These are phyloP conservation scores for Calonectria fujianensis DNA, from an alignment of 2,329 filamentous ascomycete genomes.

Conservation along the genomic window DNA sequence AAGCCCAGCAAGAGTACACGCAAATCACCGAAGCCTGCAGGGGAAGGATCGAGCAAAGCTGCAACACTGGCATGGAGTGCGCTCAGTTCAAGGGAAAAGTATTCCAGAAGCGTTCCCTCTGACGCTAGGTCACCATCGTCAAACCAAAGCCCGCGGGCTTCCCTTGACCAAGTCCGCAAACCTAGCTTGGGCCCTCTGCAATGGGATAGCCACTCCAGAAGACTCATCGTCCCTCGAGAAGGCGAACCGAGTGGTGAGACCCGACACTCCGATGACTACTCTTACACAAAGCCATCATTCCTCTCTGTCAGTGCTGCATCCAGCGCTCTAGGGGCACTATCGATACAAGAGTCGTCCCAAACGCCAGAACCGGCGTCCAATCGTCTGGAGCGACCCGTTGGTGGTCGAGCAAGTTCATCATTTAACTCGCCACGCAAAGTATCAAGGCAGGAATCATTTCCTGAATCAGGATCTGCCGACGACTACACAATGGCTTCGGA, in stretches of 20 bases:
- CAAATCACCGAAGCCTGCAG: conserved; percentile 63
- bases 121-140: conserved; percentile 50
- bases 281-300: conserved; percentile 63
- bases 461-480: conserved; percentile 46
- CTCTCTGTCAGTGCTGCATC: conserved; percentile 75
- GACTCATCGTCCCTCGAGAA: conserved; percentile 66
- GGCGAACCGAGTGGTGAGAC: conserved; percentile 57
- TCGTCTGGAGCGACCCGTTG: conserved; percentile 44
- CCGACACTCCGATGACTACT: conserved; percentile 65
- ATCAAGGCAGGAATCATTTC: conserved; percentile 44
- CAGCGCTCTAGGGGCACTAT: conserved; percentile 68
- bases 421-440: conserved; percentile 44
- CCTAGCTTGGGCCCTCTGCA: conserved; percentile 60
- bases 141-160: conserved; percentile 49
- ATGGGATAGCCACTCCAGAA: conserved; percentile 74
- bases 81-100: conserved; percentile 64
- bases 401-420: conserved; percentile 37
- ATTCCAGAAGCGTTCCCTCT: conserved; percentile 52
- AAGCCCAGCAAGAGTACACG: conserved; percentile 63
- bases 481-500: conserved; percentile 51
- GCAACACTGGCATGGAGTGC: conserved; percentile 78
- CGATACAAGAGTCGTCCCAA: conserved; percentile 51
- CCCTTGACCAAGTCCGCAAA: conserved; percentile 59
- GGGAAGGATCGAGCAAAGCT: conserved; percentile 77
- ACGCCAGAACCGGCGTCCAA: conserved; percentile 44